These are phyloP conservation scores for Talaromyces sp. DNA, from an alignment of 2,329 filamentous ascomycete species.

Conservation along the genomic window DNA sequence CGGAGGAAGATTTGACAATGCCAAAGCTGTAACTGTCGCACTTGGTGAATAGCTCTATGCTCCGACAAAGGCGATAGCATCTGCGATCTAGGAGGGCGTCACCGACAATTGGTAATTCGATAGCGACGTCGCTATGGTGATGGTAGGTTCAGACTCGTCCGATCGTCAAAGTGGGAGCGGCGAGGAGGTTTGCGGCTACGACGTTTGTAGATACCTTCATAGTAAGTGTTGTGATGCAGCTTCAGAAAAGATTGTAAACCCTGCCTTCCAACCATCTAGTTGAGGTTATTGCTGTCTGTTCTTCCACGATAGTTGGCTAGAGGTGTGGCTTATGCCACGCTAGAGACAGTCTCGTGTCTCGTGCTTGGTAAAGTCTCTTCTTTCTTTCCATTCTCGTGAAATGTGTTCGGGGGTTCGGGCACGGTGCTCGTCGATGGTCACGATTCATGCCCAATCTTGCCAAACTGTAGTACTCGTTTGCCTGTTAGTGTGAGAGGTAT, in stretches of 20 bases:
- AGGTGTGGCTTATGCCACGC: not conserved
- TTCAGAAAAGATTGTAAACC: not conserved
- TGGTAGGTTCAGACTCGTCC: not conserved
- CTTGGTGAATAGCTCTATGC: no score
- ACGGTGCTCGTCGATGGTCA: not conserved
- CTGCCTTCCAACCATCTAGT: not conserved
- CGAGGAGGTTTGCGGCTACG: not conserved
- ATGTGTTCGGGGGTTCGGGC: not conserved
- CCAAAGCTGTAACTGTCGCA: no score
- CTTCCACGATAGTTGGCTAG: not conserved
- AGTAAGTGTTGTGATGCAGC: not conserved
- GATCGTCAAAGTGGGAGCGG: not conserved
- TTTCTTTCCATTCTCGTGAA: not conserved
- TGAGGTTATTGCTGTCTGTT: not conserved
- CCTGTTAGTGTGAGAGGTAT: no score
- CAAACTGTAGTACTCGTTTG: not conserved
- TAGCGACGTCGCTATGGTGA: not conserved
- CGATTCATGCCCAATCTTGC: not conserved
- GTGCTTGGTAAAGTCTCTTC: not conserved
- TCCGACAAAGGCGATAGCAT: no score
- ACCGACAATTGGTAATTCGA: not conserved
- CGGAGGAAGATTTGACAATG: no score
- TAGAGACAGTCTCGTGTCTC: not conserved
- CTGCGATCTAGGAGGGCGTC: no score
- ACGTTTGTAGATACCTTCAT: not conserved